phyloP scores from a whole-genome alignment of 345 rosid genomes.

The Reutealis trisperma region DNA sequence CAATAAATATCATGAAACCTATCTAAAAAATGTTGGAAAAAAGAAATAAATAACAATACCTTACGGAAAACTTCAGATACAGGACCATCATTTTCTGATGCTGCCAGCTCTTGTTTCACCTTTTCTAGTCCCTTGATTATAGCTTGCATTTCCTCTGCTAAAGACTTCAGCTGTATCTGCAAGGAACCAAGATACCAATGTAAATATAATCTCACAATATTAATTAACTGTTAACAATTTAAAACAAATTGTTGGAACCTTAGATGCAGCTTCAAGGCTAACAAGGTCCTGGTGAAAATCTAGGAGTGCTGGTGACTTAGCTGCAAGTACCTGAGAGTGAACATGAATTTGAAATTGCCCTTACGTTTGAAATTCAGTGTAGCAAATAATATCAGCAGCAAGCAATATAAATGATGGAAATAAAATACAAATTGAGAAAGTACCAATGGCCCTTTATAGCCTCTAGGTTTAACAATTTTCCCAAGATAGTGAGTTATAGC shows the following conservation, averaged over 20 bases:
- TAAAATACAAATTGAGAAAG: background rate
- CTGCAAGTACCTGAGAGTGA: slow-evolving; percentile 68
- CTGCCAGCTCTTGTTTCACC: slow-evolving; percentile 80
- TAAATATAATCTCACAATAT: slow-evolving; percentile 12
- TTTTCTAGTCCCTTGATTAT: slow-evolving; percentile 93
- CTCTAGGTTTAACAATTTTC: background rate
- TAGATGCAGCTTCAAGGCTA: slow-evolving; percentile 83
- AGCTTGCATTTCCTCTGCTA: slow-evolving; percentile 99
- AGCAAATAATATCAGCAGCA: background rate
- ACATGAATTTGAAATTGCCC: background rate
- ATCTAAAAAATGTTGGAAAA: slow-evolving; percentile 1
- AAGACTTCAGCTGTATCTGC: slow-evolving; percentile 94
- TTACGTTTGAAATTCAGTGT: background rate
- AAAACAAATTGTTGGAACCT: slow-evolving; percentile 49
- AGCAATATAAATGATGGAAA: background rate
- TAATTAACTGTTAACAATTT: slow-evolving; percentile 12
- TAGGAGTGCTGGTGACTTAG: slow-evolving; percentile 68
- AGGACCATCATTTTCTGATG: slow-evolving; percentile 93
- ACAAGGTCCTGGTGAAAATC: slow-evolving; percentile 81
- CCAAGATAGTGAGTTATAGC: background rate
- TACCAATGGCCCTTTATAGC: background rate
- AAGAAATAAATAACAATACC: slow-evolving; percentile 42
- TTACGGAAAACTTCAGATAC: slow-evolving; percentile 84
- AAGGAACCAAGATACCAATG: slow-evolving; percentile 21
- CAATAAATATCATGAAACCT: slow-evolving; percentile 8